Base-by-base conservation (phyloP, 208 protist species). In the Acanthamoeba polyphaga region DNA sequence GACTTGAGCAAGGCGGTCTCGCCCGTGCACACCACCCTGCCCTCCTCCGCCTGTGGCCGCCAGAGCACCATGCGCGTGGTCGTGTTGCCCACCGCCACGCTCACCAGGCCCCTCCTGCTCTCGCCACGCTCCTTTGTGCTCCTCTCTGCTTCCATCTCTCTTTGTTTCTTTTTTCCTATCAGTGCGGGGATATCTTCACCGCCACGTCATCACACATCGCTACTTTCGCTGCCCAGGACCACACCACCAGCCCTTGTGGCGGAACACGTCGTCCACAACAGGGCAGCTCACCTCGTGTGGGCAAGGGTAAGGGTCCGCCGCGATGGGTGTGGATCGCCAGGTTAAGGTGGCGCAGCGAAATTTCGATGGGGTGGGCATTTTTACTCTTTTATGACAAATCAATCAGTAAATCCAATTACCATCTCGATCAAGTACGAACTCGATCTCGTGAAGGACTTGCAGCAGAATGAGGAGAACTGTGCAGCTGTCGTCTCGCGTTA, bases 61-160 rank as follows among this genome's bases (percentile, higher is more conserved):
- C 72, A 82, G 10, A 43, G 22, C 8, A 82, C 72, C 7, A 38
- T 34, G 38, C 72, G 72, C 38, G 72, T 51, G 32, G 72, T 27
- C 6, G 72, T 82, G 72, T 82, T 82, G 72, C 72, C 72, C 72
- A 53, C 72, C 38, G 72, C 72, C 38, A 82, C 72, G 72, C 72
- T 82, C 34, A 82, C 72, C 34, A 82, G 72, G 29, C 66, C 24
- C 72, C 4, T 17, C 58, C 13, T 17, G n/a, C n/a, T n/a, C n/a
- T n/a, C n/a, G n/a, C n/a, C n/a, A n/a, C n/a, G n/a, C n/a, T n/a
- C n/a, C n/a, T n/a, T n/a, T 64, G 58, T 64, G 58, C 58, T 27
- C 1, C 58, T 17, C 12, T 64, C 17, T 0, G 13, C 19, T 64
- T 64, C 58, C 58, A 27, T 64, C 58, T 64, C 4, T 62, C 58